Percentiles rank a stretch among this genome's conserved stretches.
These are phyloP conservation scores for Fraxinus albicans DNA, from an alignment of 305 asterid species.

Conservation along the genomic window DNA sequence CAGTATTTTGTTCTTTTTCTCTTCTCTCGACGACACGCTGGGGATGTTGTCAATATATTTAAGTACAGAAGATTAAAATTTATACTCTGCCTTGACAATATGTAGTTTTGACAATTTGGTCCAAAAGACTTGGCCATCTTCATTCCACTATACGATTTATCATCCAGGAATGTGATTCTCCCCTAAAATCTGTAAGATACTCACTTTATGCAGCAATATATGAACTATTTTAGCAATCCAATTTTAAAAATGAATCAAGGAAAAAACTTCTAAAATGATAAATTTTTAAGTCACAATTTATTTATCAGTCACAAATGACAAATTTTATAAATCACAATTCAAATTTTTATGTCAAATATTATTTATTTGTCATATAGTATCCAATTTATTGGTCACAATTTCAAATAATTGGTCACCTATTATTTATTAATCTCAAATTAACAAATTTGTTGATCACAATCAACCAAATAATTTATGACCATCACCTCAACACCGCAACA, in stretches of 20 bases:
- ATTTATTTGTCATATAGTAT: no score
- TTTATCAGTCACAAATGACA: no score
- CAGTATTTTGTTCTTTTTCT: neutral
- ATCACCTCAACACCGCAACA: no score
- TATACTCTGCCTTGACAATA: neutral
- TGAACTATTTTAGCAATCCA: neutral
- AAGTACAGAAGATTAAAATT: no score
- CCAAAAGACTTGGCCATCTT: neutral
- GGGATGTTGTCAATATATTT: neutral
- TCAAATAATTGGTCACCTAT: no score
- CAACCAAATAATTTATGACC: no score
- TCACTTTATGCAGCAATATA: neutral
- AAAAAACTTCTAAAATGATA: neutral
- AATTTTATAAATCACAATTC: no score
- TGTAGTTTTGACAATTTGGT: neutral
- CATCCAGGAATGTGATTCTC: neutral
- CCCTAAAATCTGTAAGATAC: neutral
- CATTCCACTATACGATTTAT: neutral
- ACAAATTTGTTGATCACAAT: no score
- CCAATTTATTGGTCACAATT: no score
- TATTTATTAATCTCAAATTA: no score
- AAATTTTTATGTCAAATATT: no score
- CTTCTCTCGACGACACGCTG: neutral
- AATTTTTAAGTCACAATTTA: no score
- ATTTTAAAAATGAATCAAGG: neutral